Evolutionary conservation across 2,329 filamentous ascomycete species (phyloP), one percentile per base, ranked within the genome.

Genomic region (Nigrospora sphaerica): DNA sequence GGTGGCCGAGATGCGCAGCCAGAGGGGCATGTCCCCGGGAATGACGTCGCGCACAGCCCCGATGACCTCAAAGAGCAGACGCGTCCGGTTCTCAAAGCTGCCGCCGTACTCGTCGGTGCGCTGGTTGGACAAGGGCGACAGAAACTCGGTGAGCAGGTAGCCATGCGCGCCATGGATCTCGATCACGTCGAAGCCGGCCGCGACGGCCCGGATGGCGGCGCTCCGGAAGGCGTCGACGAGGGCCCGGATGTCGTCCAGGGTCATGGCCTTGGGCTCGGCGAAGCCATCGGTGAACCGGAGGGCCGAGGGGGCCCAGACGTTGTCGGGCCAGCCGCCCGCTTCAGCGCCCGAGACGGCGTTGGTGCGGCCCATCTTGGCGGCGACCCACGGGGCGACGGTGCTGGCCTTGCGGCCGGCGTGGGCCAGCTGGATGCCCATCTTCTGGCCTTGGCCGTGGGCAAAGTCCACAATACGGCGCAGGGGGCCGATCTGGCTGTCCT

Each of bases 111-210:
- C 57, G 57, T 87, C 84, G 0, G 72, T 85, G 14, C 88, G 75
- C 42, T 78, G 69, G 65, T 93, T 93, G n/a, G 74, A 73, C 0
- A 76, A 74, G 0, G 87, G 86, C 0, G 80, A 83, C 4, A 90
- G 49, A 69, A 92, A 93, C 2, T 70, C 67, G 55, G 82, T 80
- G 0, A 92, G 67, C 0, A 93, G 74, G 59, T 91, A 93, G 1
- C 88, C 87, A 57, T 93, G 88, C 0, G 87, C 88, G 54, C 76
- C 79, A 67, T 93, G 88, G 42, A 95, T 80, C 62, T 83, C 83
- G 12, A 87, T 73, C 23, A 46, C 46, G 39, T 52, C 51, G n/a
- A 52, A 53, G 16, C 51, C 51, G 16, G 48, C 47, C 13, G 39
- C 40, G 11, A 52, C 23, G n/a, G 51, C 51, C 10, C 39, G 40